Evolutionary conservation across 192 early-diverging fungal species (phyloP).

Genomic region (Backusella tarrabulga): DNA sequence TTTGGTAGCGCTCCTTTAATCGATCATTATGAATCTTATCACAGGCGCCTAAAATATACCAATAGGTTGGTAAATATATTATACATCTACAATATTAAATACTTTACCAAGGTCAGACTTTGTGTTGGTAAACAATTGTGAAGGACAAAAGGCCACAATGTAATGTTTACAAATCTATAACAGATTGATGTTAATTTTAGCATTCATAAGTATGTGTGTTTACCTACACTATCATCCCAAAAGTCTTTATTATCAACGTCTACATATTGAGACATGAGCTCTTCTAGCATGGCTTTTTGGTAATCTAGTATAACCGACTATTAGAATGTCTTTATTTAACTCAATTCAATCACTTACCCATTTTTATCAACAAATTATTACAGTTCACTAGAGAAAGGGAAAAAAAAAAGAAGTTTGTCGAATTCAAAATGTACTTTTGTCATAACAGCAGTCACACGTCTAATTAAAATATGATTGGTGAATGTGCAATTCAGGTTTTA

Average conservation of each 20-base stretch:
- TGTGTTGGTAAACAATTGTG: conserved; percentile 83
- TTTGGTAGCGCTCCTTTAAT: conserved; percentile 65
- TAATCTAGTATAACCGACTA: conserved; percentile 14
- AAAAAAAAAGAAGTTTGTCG: background rate
- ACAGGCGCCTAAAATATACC: conserved; percentile 45
- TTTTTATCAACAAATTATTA: background rate
- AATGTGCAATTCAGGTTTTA: too few relatives aligned
- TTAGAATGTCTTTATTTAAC: background rate
- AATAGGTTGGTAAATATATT: background rate
- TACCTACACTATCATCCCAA: conserved; percentile 37
- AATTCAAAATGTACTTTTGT: background rate
- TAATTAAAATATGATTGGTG: background rate
- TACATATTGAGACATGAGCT: conserved; percentile 41
- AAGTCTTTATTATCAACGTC: conserved; percentile 42
- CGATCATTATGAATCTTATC: conserved; percentile 82
- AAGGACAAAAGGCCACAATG: conserved; percentile 81
- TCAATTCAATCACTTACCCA: background rate
- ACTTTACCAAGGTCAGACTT: conserved; percentile 76
- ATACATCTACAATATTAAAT: background rate
- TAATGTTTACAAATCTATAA: conserved; percentile 73
- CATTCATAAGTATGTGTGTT: background rate
- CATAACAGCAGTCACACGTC: background rate
- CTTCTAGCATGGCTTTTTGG: conserved; percentile 40
- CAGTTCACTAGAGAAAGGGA: background rate
- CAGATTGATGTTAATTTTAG: background rate